Conservation (phyloP, 148 eudicot species). For the Fallopia convolvulus region DNA sequence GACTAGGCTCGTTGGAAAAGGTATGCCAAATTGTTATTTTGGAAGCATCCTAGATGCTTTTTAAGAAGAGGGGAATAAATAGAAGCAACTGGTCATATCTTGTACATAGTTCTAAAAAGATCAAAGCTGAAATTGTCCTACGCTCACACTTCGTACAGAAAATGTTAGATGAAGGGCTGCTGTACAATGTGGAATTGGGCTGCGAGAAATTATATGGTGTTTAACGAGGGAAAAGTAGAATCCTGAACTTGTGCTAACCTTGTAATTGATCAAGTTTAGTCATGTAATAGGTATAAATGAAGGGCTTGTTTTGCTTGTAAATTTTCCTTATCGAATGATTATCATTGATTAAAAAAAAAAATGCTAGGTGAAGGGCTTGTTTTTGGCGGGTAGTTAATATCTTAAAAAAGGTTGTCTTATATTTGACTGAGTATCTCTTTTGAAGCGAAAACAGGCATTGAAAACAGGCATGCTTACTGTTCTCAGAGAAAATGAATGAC, state of each 20-base stretch:
- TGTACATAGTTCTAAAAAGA: background rate
- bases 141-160: background rate
- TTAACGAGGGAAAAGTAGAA: too few species aligned
- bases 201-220: too few species aligned
- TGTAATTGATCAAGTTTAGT: too few species aligned
- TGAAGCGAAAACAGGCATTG: background rate
- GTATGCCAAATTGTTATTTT: slow-evolving; percentile 21
- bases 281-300: too few species aligned
- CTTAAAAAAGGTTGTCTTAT: too few species aligned
- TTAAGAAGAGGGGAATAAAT: background rate
- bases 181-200: too few species aligned
- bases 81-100: background rate
- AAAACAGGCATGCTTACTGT: background rate
- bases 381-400: background rate
- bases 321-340: too few species aligned
- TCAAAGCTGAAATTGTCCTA: background rate
- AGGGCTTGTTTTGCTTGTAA: too few species aligned
- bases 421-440: background rate
- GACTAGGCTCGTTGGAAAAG: slow-evolving; percentile 95
- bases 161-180: background rate
- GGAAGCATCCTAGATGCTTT: background rate
- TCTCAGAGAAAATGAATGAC: background rate
- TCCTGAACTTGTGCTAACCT: too few species aligned
- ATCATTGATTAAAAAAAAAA: background rate
- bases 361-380: background rate